Conservation (phyloP, 2,329 filamentous ascomycete genomes). For the Epichloe amarillans region DNA sequence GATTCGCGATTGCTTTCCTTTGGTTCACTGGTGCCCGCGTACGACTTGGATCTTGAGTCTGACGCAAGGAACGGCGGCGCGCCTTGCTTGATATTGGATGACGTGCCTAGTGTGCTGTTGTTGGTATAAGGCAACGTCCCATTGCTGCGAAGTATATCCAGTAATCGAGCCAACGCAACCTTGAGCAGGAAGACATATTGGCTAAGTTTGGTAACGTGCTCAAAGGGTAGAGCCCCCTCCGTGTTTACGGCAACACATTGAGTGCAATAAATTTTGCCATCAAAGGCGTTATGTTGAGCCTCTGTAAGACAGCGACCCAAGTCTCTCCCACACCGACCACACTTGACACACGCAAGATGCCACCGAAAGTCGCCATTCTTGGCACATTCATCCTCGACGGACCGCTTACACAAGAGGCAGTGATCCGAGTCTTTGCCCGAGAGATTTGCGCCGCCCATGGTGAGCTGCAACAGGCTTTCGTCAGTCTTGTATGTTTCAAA, state of each 20-base stretch:
- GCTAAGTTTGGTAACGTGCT: conserved; percentile 70
- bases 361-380: conserved; percentile 63
- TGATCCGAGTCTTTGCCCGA: conserved; percentile 72
- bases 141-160: conserved; percentile 74
- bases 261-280: conserved; percentile 58
- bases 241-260: conserved; percentile 47
- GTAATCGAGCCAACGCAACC: conserved; percentile 77
- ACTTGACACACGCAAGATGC: conserved; percentile 73
- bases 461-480: conserved; percentile 55
- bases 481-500: conserved; percentile 66
- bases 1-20: conserved; percentile 48
- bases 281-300: conserved; percentile 55
- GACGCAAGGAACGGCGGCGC: conserved; percentile 36
- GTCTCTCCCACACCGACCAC: conserved; percentile 51
- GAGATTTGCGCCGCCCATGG: conserved; percentile 49
- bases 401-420: conserved; percentile 66
- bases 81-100: conserved; percentile 4
- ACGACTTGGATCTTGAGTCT: conserved; percentile 62
- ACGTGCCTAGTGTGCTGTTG: conserved; percentile 35
- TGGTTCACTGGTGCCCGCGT: conserved; percentile 39
- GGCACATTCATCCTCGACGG: conserved; percentile 90
- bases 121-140: conserved; percentile 69
- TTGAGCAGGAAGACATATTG: conserved; percentile 90
- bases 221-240: conserved; percentile 43
- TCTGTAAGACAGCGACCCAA: conserved; percentile 55